Base-by-base conservation (phyloP, 768 basidiomycete genomes). In the Cantharellus anzutake region DNA sequence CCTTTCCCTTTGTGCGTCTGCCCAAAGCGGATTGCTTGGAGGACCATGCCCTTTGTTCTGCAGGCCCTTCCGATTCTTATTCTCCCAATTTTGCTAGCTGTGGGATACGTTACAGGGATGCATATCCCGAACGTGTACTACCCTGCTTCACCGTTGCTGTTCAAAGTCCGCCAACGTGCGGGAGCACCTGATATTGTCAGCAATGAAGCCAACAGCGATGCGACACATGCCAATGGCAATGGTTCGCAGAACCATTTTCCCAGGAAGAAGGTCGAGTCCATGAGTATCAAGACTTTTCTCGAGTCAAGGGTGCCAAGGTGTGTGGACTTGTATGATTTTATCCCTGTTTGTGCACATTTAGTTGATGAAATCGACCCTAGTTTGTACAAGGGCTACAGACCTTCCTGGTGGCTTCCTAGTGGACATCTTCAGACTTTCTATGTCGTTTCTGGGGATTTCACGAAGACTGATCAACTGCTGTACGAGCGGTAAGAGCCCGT, bases 341-440 rank as follows among this genome's bases (percentile, higher is more conserved):
- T 29, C 29, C 29, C 29, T 29, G 44, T 48, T 29, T 48, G 11
- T 29, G 11, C 29, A 11, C 44, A 11, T 29, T 11, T 48, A 55
- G 11, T 55, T 35, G 34, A 14, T 11, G 11, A 11, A 11, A 14
- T 37, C 35, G 14, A 11, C 14, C 35, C 14, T 35, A 67, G 66
- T 42, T 41, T 57, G 11, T 57, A 7, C 41, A 42, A 57, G 41
- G 11, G 11, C 38, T 70, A 69, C 64, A 67, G 61, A 51, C 71
- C 71, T 4, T 61, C 62, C 40, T 71, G 70, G 70, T 70, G 69
- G 70, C 64, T 69, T n/a, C 66, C 69, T n/a, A 71, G 65, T 57
- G 73, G 72, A 20, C 72, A 73, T 60, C 63, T 71, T 2, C 73
- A 74, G 56, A 74, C 73, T 2, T 66, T 68, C 38, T 74, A 68